Evolutionary conservation across 2,329 filamentous ascomycete species (phyloP).

Genomic region (Helotiales sp.): DNA sequence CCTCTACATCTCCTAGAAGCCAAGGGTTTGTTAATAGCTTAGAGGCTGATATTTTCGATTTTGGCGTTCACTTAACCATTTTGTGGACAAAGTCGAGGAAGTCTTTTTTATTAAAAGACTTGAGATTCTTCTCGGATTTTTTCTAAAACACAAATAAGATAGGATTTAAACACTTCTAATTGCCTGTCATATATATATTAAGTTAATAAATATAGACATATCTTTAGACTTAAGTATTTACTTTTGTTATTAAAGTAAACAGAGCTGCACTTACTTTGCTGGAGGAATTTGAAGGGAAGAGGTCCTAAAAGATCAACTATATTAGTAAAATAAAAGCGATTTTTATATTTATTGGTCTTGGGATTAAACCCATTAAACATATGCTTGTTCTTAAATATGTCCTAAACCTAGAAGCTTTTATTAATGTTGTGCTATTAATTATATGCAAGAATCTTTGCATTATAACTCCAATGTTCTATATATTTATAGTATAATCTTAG

Average conservation of each 20-base stretch:
- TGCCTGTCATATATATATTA: slow-evolving; percentile 33
- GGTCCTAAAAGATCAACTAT: slow-evolving; percentile 39
- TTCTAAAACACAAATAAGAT: slow-evolving; percentile 31
- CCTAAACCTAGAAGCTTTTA: slow-evolving; percentile 35
- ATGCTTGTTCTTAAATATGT: slow-evolving; percentile 35
- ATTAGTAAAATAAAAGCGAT: slow-evolving; percentile 37
- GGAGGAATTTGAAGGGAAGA: slow-evolving; percentile 38
- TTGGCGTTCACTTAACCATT: slow-evolving; percentile 35
- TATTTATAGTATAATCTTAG: slow-evolving; percentile 45
- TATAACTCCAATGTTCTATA: slow-evolving; percentile 46
- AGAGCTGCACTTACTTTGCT: slow-evolving; percentile 34
- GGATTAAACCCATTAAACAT: slow-evolving; percentile 35
- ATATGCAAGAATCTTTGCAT: slow-evolving; percentile 36
- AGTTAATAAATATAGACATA: slow-evolving; percentile 18
- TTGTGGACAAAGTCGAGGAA: slow-evolving; percentile 35
- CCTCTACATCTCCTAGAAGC: slow-evolving; percentile 28
- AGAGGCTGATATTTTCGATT: slow-evolving; percentile 32
- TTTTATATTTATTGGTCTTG: slow-evolving; percentile 33
- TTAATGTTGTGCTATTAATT: slow-evolving; percentile 28
- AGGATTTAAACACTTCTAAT: slow-evolving; percentile 37
- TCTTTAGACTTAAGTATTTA: slow-evolving; percentile 29
- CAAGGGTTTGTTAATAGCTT: slow-evolving; percentile 35
- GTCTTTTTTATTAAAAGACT: slow-evolving; percentile 29
- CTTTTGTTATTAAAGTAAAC: slow-evolving; percentile 38
- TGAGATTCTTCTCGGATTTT: slow-evolving; percentile 34